These are phyloP conservation scores for Pseudogymnoascus sp. DNA, from an alignment of 2,329 filamentous ascomycete species.

Conservation along the genomic window DNA sequence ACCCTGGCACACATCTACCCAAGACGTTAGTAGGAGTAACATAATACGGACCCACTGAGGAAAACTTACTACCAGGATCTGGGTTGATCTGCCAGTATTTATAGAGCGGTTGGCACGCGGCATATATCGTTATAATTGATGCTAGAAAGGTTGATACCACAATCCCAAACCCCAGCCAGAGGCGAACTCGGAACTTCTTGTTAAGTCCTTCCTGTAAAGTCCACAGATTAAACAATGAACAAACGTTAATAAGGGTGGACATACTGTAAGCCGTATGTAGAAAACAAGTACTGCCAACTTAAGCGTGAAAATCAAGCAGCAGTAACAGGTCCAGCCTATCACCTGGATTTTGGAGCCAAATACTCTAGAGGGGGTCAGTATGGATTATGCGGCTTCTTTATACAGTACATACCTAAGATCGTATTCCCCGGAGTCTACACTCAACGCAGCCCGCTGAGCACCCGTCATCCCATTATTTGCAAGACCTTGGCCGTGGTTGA, in stretches of 20 bases:
- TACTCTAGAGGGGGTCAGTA: conserved; percentile 29
- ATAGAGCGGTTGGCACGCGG: conserved; percentile 42
- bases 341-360: conserved; percentile 46
- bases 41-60: neutral
- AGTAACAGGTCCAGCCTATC: conserved; percentile 46
- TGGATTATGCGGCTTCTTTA: too few relatives aligned
- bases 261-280: conserved; percentile 44
- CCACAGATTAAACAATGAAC: neutral
- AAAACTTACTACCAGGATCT: conserved; percentile 43
- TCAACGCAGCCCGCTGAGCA: conserved; percentile 37
- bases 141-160: conserved; percentile 42
- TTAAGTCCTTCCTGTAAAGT: conserved; percentile 24
- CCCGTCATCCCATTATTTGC: conserved; percentile 51
- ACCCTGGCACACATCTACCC: conserved; percentile 37
- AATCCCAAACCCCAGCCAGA: conserved; percentile 38
- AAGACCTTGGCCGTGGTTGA: conserved; percentile 40
- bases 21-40: conserved; percentile 26
- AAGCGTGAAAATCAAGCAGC: conserved; percentile 42
- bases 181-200: conserved; percentile 34
- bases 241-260: neutral
- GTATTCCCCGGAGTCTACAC: conserved; percentile 38
- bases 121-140: conserved; percentile 40
- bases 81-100: conserved; percentile 53
- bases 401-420: conserved; percentile 18
- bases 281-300: conserved; percentile 49